phyloP scores from a whole-genome alignment of 495 filamentous ascomycete genomes.

The Aspergillus cavernicola region DNA sequence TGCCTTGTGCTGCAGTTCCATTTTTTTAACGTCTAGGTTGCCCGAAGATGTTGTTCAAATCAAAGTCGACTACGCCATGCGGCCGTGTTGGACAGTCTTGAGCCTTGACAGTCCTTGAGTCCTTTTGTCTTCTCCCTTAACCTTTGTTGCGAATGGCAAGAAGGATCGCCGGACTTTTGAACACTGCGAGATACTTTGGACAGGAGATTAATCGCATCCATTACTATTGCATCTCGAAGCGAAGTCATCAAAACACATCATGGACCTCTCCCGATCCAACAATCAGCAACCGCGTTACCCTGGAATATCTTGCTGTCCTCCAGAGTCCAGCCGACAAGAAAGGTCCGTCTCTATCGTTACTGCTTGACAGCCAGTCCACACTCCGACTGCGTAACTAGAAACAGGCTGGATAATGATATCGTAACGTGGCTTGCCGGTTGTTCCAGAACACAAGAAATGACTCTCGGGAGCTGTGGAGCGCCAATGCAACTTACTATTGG shows the following conservation, averaged over 20 bases:
- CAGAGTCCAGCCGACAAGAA: too few species aligned
- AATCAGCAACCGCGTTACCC: neutral
- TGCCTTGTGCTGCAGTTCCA: neutral
- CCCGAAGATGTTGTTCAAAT: neutral
- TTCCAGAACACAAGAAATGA: slow-evolving; percentile 8
- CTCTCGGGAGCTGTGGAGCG: neutral
- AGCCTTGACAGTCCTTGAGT: too few species aligned
- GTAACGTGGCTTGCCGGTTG: slow-evolving; percentile 5
- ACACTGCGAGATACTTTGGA: neutral
- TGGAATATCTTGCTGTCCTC: too few species aligned
- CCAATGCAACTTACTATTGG: neutral
- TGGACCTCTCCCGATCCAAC: too few species aligned
- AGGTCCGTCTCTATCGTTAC: too few species aligned
- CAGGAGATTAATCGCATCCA: too few species aligned
- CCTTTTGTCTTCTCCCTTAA: too few species aligned
- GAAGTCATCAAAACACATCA: neutral
- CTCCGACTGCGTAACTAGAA: neutral
- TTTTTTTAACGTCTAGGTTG: neutral
- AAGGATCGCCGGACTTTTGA: too few species aligned
- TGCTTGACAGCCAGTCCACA: too few species aligned
- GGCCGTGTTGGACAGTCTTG: too few species aligned
- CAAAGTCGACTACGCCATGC: too few species aligned
- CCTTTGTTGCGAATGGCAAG: too few species aligned
- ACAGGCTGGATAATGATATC: neutral
- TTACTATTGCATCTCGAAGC: neutral